Evolutionary conservation across 1,284 basidiomycete genomes (phyloP).

Genomic region (Rugiboletus extremiorientalis): DNA sequence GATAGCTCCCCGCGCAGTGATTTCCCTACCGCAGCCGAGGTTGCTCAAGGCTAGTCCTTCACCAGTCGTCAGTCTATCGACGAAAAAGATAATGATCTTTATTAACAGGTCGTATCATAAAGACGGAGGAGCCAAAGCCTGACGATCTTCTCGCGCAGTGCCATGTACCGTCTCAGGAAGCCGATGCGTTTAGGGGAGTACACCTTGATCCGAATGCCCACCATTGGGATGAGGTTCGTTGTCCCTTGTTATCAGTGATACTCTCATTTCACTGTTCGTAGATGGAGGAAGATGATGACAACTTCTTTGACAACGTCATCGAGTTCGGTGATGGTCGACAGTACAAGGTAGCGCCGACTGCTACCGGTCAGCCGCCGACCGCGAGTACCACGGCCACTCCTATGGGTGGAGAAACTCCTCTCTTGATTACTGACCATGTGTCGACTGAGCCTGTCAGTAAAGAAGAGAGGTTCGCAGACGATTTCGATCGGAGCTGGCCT

Average conservation of each 20-base stretch:
- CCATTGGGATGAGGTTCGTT: constrained; percentile 93
- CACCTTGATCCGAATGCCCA: constrained; percentile 91
- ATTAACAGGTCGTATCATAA: constrained; percentile 19
- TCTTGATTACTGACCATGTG: constrained; percentile 23
- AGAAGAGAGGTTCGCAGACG: constrained; percentile 81
- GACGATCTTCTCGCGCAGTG: constrained; percentile 35
- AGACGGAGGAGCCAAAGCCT: constrained; percentile 35
- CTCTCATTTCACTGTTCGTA: constrained; percentile 30
- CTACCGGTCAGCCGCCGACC: constrained; percentile 31
- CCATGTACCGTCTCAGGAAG: constrained; percentile 68
- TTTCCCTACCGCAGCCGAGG: constrained; percentile 93
- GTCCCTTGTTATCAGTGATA: neutral
- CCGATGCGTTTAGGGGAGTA: constrained; percentile 90
- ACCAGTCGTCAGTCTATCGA: neutral
- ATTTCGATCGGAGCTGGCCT: constrained; percentile 93
- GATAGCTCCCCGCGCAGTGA: constrained; percentile 53
- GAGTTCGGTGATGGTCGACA: constrained; percentile 92
- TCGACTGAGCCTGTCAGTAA: constrained; percentile 49
- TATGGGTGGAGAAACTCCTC: constrained; percentile 17
- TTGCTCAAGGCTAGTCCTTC: constrained; percentile 65
- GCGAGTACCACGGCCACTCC: constrained; percentile 9
- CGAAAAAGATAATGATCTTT: constrained; percentile 11
- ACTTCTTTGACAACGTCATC: constrained; percentile 85
- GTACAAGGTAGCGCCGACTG: constrained; percentile 70
- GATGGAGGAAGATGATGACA: constrained; percentile 91